Percentiles rank a stretch among this genome's conserved stretches.
phyloP scores from a whole-genome alignment of 805 yeast species.

The Candida oleophila region DNA sequence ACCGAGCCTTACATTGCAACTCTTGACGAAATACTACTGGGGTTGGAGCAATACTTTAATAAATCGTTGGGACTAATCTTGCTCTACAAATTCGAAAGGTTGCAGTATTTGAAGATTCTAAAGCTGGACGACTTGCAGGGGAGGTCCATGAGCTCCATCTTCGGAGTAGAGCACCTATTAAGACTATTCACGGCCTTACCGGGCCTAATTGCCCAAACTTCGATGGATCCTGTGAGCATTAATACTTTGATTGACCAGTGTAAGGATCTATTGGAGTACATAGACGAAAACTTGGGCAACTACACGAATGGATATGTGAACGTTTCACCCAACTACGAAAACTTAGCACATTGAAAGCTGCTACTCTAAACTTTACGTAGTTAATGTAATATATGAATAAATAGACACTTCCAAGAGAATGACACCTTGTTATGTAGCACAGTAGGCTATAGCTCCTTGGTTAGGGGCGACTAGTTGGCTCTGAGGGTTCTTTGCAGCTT shows the following conservation, averaged over 20 bases:
- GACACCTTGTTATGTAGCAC: no score
- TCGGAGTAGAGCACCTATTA: constrained; percentile 81
- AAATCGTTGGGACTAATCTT: constrained; percentile 65
- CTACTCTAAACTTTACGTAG: no score
- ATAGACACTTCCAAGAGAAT: no score
- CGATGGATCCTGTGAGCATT: constrained; percentile 77
- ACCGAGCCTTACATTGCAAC: constrained; percentile 35
- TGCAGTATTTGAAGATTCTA: constrained; percentile 60
- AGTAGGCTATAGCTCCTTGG: no score
- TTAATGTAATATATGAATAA: no score
- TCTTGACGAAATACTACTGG: constrained; percentile 65
- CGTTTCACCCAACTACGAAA: constrained; percentile 40
- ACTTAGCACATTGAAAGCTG: constrained; percentile 24
- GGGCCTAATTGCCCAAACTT: constrained; percentile 72
- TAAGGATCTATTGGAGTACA: constrained; percentile 52
- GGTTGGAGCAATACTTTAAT: constrained; percentile 73
- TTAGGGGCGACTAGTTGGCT: no score
- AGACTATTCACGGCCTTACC: constrained; percentile 79
- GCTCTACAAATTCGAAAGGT: constrained; percentile 74
- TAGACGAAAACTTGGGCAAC: constrained; percentile 42
- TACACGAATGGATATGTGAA: constrained; percentile 37
- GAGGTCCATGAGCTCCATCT: constrained; percentile 44
- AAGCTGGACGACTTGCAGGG: constrained; percentile 33
- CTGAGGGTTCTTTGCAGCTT: no score
- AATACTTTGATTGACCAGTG: constrained; percentile 53